phyloP scores from a whole-genome alignment of 106 monocot genomes.

The Acanthochlamys bracteata region DNA sequence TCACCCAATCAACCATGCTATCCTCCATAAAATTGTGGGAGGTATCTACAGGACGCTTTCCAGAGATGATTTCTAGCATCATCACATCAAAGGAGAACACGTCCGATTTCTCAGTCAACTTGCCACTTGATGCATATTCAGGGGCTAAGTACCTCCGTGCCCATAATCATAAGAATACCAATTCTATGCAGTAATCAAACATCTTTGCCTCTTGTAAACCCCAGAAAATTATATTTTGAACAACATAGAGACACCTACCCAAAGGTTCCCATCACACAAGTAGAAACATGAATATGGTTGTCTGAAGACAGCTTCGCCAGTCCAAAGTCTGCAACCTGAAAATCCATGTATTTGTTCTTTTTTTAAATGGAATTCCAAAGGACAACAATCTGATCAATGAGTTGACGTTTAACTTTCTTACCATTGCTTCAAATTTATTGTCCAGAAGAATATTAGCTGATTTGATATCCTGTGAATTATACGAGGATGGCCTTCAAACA shows the following conservation, averaged over 20 bases:
- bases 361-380: too few relatives aligned
- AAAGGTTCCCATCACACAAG: conserved; percentile 74
- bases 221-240: neutral
- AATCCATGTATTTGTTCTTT: too few relatives aligned
- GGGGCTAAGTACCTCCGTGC: conserved; percentile 69
- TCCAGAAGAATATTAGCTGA: conserved; percentile 79
- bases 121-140: conserved; percentile 76
- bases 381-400: too few relatives aligned
- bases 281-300: conserved; percentile 57
- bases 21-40: conserved; percentile 59
- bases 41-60: conserved; percentile 48
- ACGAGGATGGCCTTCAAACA: conserved; percentile 67
- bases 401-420: conserved; percentile 8
- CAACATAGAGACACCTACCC: conserved; percentile 28
- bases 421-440: conserved; percentile 73
- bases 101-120: conserved; percentile 74
- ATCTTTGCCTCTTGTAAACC: neutral
- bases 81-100: conserved; percentile 69
- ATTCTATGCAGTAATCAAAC: neutral
- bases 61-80: conserved; percentile 67
- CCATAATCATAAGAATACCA: too few relatives aligned
- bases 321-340: conserved; percentile 73
- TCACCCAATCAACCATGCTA: conserved; percentile 79
- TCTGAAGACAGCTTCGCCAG: conserved; percentile 56
- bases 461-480: conserved; percentile 97